phyloP scores from a whole-genome alignment of 2,329 filamentous ascomycete genomes.

The Fusarium algeriense region DNA sequence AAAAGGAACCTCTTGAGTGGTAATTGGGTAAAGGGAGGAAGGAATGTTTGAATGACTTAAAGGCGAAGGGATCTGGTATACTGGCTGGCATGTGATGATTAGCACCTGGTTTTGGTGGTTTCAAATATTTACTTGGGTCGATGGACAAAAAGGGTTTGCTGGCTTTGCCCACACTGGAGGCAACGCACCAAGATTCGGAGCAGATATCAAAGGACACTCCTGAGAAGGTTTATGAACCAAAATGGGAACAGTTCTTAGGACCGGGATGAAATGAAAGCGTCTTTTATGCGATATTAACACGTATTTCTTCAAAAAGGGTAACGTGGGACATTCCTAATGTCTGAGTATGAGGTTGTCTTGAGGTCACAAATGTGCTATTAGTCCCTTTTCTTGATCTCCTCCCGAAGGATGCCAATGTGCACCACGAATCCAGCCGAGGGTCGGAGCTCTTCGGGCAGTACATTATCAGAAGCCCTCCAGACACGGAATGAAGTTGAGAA shows the following conservation, averaged over 20 bases:
- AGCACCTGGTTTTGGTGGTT: slow-evolving; percentile 36
- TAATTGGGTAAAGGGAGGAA: slow-evolving; percentile 56
- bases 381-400: slow-evolving; percentile 15
- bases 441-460: slow-evolving; percentile 69
- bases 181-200: slow-evolving; percentile 33
- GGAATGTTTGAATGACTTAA: slow-evolving; percentile 33
- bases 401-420: slow-evolving; percentile 77
- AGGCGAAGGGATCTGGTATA: slow-evolving; percentile 41
- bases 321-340: neutral
- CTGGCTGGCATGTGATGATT: slow-evolving; percentile 37
- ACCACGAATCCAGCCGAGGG: slow-evolving; percentile 82
- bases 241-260: slow-evolving; percentile 16
- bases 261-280: slow-evolving; percentile 18
- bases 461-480: slow-evolving; percentile 79
- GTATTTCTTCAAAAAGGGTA: neutral
- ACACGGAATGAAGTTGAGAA: slow-evolving; percentile 76
- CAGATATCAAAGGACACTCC: slow-evolving; percentile 21
- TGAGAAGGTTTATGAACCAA: slow-evolving; percentile 32
- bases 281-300: slow-evolving; percentile 6
- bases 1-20: slow-evolving; percentile 91
- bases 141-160: slow-evolving; percentile 26
- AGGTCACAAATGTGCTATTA: neutral
- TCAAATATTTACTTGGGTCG: slow-evolving; percentile 23
- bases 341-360: neutral
- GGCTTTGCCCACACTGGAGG: slow-evolving; percentile 16